Percentiles rank a stretch among this genome's conserved stretches.
Conservation (phyloP, 352 stramenopile genomes). For the Phytopythium helicoides region DNA sequence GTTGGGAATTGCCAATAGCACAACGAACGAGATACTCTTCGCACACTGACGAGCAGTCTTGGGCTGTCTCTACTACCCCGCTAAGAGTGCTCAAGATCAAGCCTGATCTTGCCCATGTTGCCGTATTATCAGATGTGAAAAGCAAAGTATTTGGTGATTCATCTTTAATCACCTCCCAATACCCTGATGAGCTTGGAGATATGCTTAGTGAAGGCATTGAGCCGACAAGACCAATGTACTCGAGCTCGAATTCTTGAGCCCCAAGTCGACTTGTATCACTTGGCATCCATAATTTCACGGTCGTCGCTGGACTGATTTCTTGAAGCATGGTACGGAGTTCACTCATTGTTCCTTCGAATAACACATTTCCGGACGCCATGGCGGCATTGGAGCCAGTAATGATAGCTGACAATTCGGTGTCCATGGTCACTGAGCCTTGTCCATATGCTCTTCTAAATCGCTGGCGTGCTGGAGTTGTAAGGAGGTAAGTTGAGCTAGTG, state of each 20-base stretch:
- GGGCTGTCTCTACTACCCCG: background rate
- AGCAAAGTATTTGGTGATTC: background rate
- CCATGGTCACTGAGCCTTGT: no score
- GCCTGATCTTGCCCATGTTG: background rate
- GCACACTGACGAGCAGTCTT: background rate
- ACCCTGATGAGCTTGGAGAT: no score
- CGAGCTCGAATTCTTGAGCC: conserved; percentile 6
- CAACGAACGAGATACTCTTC: background rate
- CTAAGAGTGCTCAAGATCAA: background rate
- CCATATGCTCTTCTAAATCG: no score
- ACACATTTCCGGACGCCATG: background rate
- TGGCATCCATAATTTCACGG: background rate
- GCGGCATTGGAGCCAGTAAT: no score
- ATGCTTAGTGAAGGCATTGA: background rate
- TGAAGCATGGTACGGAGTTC: background rate
- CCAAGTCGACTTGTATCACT: background rate
- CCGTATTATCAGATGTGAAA: conserved; percentile 1
- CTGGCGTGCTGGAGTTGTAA: no score
- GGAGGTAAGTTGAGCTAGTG: no score
- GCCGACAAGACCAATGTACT: conserved; percentile 6
- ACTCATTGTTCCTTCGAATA: background rate
- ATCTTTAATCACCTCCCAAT: no score
- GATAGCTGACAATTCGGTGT: no score
- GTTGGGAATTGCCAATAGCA: background rate
- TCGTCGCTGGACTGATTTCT: background rate